Evolutionary conservation across 2,329 filamentous ascomycete species (phyloP).

Genomic region (Cladosporium sp.): DNA sequence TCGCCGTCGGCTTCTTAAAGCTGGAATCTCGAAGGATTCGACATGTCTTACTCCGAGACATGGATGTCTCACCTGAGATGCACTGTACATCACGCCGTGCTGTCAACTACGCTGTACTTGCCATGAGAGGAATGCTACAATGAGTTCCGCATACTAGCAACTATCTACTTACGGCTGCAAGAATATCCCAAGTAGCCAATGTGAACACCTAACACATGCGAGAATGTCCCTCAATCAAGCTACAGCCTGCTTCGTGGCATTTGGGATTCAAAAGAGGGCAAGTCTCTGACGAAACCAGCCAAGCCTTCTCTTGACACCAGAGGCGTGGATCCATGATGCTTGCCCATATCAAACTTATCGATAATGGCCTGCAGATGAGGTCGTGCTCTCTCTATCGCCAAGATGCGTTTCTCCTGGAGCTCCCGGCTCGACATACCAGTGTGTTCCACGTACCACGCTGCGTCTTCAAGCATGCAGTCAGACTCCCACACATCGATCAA

Average conservation of each 20-base stretch:
- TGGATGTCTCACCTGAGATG: neutral
- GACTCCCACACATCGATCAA: slow-evolving; percentile 2
- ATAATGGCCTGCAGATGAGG: neutral
- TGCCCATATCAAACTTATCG: neutral
- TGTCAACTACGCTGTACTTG: neutral
- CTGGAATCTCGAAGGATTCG: neutral
- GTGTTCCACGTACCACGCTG: slow-evolving; percentile 12
- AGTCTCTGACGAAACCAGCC: neutral
- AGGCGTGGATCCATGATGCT: neutral
- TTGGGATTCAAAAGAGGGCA: neutral
- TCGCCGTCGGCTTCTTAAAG: neutral
- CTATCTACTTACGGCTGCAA: neutral
- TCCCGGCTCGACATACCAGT: neutral
- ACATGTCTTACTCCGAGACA: neutral
- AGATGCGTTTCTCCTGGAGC: neutral
- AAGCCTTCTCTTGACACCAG: neutral
- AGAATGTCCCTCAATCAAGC: neutral
- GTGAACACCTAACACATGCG: too few relatives aligned
- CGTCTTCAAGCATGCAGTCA: slow-evolving; percentile 10
- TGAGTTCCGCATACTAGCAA: neutral
- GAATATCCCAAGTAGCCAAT: neutral
- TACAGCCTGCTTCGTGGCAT: neutral
- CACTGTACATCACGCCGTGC: slow-evolving; percentile 1
- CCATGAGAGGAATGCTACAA: neutral
- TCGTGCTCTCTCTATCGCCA: neutral